Evolutionary conservation across 2,329 filamentous ascomycete species (phyloP), one percentile per base, ranked within the genome.

Genomic region (Diaporthe batatas): DNA sequence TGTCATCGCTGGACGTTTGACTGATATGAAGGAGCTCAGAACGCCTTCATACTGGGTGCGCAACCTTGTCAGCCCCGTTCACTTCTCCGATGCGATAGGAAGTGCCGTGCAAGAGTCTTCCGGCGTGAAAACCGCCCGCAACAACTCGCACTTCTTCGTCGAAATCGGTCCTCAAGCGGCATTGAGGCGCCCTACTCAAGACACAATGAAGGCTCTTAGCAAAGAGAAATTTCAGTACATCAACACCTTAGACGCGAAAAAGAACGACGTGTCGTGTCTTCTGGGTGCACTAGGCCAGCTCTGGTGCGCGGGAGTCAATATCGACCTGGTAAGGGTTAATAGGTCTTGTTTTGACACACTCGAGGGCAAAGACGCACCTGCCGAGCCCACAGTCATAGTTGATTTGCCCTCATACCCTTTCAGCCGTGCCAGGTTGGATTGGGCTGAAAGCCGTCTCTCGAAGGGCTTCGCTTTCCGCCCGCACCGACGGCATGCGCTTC

Each of bases 131-230:
- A 1, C 32, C 10, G 54, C 32, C 32, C 54, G 54, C 32, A 57
- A 36, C 54, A 36, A 6, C 36, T 14, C 54, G 18, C 54, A 57
- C 32, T 36, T 57, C 21, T 57, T 57, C 5, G 54, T 57, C 54
- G 54, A 57, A 57, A 57, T 57, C 21, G 54, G 54, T 2, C 54
- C 54, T n/a, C 54, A 57, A 57, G 54, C 54, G 54, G 54, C 54
- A 16, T 32, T 57, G 10, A 57, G 54, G 4, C 54, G 54, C 8
- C 54, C 54, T 57, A 21, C 12, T 21, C 54, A 57, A 57, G 54
- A 57, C 54, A 57, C 54, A 21, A 6, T 57, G 21, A 57, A 57
- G 14, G 32, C 18, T 14, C 16, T 57, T 32, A 57, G 32, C 54
- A 57, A 57, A 57, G 54, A 57, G 12, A 57, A 36, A 36, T 57